Percentiles rank a stretch among this genome's conserved stretches.
These are phyloP conservation scores for Coemansia linderi DNA, from an alignment of 371 early-diverging fungal genomes.

Conservation along the genomic window DNA sequence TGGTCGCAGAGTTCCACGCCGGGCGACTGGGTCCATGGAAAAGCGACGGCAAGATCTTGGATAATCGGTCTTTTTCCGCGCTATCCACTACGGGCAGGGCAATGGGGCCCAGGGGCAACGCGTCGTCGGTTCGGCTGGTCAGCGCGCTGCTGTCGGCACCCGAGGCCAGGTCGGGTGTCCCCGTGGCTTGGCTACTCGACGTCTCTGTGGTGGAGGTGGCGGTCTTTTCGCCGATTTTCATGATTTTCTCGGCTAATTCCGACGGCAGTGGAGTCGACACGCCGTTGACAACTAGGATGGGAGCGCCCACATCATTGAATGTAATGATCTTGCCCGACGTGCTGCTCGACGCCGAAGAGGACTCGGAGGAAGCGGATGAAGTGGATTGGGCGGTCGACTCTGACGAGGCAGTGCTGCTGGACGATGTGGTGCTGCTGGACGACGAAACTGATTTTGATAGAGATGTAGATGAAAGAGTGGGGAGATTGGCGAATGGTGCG, in stretches of 20 bases:
- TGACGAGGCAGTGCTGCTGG: background rate
- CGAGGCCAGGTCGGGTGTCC: background rate
- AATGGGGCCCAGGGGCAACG: conserved; percentile 20
- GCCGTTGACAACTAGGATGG: conserved; percentile 37
- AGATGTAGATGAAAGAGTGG: conserved; percentile 2
- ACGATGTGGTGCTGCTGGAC: background rate
- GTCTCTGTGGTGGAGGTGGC: background rate
- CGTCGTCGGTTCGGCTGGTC: conserved; percentile 19
- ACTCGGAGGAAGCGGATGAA: background rate
- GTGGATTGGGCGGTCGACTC: background rate
- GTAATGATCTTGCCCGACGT: conserved; percentile 28
- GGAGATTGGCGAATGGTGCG: conserved; percentile 30
- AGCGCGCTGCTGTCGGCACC: background rate
- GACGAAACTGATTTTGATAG: background rate
- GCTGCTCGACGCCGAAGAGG: conserved; percentile 5
- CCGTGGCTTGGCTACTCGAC: background rate
- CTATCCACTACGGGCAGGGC: conserved; percentile 39
- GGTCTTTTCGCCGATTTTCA: conserved; percentile 23
- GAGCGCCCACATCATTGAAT: conserved; percentile 45
- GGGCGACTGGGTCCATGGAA: conserved; percentile 2
- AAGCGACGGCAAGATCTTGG: background rate
- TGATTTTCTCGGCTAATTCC: conserved; percentile 40
- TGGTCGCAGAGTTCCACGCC: conserved; percentile 7
- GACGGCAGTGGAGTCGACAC: conserved; percentile 26
- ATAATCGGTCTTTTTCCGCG: background rate